A percentile compares a stretch with the other conserved stretches of the same genome.
phyloP scores from a whole-genome alignment of 2,329 filamentous ascomycete genomes.

The Coniochaeta sp. region DNA sequence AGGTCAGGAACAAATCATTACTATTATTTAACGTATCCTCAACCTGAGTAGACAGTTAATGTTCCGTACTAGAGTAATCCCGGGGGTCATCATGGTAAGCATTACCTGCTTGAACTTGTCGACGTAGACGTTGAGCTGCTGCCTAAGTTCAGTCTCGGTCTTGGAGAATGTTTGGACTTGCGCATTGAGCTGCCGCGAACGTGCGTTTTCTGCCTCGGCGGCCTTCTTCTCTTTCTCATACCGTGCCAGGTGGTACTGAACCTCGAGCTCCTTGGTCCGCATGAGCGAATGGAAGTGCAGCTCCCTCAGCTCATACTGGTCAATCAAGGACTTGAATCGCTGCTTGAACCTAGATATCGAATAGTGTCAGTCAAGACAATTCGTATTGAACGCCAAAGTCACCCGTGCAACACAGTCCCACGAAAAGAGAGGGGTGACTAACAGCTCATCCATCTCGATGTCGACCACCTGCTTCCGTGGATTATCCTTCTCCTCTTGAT shows the following conservation, averaged over 20 bases:
- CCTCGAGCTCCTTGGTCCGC: conserved; percentile 90
- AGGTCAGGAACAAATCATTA: conserved; percentile 94
- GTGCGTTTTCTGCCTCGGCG: conserved; percentile 71
- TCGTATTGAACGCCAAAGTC: conserved; percentile 6
- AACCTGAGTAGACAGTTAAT: conserved; percentile 53
- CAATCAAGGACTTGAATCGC: conserved; percentile 88
- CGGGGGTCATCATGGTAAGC: conserved; percentile 10
- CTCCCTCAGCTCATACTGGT: conserved; percentile 94
- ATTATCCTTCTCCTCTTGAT: conserved; percentile 79
- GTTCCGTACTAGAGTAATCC: conserved; percentile 3
- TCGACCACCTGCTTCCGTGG: conserved; percentile 75
- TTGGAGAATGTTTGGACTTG: conserved; percentile 95
- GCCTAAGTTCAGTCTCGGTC: conserved; percentile 87
- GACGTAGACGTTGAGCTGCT: conserved; percentile 95
- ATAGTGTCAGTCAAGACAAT: conserved; percentile 19
- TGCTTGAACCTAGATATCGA: conserved; percentile 62
- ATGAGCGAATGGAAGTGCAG: conserved; percentile 88
- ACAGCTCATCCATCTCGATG: conserved; percentile 86
- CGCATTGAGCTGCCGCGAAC: conserved; percentile 76
- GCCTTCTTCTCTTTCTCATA: conserved; percentile 86
- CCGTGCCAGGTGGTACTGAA: conserved; percentile 82
- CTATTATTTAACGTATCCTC: conserved; percentile 98
- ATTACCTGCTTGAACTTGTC: conserved; percentile 99
- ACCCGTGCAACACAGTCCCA: not conserved
- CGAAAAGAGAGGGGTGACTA: conserved; percentile 25